Percentiles rank a stretch among this genome's conserved stretches.
These are phyloP conservation scores for Fusarium tjaetaba DNA, from an alignment of 2,329 filamentous ascomycete species.

Conservation along the genomic window DNA sequence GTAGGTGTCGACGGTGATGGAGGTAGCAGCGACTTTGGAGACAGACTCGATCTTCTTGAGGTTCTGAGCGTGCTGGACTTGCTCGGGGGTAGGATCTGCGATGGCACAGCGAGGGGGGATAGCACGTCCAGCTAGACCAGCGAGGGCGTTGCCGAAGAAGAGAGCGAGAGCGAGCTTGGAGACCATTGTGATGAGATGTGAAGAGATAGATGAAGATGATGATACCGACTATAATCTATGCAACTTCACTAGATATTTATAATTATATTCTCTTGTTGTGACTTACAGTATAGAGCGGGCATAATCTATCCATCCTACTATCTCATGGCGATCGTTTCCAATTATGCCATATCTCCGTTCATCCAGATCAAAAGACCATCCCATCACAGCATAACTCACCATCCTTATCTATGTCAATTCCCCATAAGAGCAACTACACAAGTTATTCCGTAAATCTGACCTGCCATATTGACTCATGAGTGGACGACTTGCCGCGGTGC, in stretches of 20 bases:
- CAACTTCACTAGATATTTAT: constrained; percentile 1
- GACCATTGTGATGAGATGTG: constrained; percentile 8
- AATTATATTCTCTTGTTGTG: not conserved
- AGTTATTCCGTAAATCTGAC: not conserved
- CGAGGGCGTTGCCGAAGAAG: constrained; percentile 19
- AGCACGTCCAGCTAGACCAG: not conserved
- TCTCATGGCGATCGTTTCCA: constrained; percentile 11
- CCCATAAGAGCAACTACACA: not conserved
- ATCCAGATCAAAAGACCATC: constrained; percentile 7
- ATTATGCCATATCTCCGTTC: constrained; percentile 5
- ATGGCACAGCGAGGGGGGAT: constrained; percentile 23
- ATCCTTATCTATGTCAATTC: not conserved
- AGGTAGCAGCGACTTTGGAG: not conserved
- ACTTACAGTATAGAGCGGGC: accelerated
- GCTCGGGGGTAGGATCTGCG: constrained; percentile 21
- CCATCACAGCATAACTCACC: not conserved
- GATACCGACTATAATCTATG: not conserved
- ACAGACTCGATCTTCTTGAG: constrained; percentile 20
- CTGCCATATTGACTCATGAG: constrained; percentile 13
- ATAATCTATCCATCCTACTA: not conserved
- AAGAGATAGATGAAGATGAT: not conserved
- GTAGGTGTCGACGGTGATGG: constrained; percentile 37
- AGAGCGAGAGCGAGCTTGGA: constrained; percentile 19
- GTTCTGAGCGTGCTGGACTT: constrained; percentile 2
- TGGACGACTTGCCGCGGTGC: not conserved